These are phyloP conservation scores for Glomus cerebriforme DNA, from an alignment of 192 early-diverging fungal genomes.

Conservation along the genomic window DNA sequence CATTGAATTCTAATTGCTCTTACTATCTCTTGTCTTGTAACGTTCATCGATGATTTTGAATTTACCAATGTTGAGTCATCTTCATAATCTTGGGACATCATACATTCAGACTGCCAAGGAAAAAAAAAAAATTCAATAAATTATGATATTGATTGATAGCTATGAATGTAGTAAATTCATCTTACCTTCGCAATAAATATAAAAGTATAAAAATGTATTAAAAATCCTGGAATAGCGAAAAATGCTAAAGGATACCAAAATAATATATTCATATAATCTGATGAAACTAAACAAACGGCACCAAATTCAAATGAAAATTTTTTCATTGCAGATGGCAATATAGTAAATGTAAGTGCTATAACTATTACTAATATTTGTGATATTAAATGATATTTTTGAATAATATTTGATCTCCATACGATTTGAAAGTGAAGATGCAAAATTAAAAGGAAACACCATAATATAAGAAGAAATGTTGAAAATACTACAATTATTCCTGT, in stretches of 20 bases:
- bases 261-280: too few relatives aligned
- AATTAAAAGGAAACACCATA: slow-evolving; percentile 14
- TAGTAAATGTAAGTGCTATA: not conserved
- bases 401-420: slow-evolving; percentile 2
- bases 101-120: not conserved
- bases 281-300: slow-evolving; percentile 1
- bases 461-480: not conserved
- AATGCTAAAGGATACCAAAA: not conserved
- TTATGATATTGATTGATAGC: not conserved
- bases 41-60: not conserved
- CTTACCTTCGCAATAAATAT: not conserved
- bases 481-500: slow-evolving; percentile 1
- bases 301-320: slow-evolving; percentile 12
- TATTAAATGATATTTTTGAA: not conserved
- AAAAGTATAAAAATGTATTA: slow-evolving; percentile 8
- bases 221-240: not conserved
- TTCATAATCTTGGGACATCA: not conserved
- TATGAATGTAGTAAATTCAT: not conserved
- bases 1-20: slow-evolving; percentile 5
- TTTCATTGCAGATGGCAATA: not conserved
- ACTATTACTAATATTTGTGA: not conserved
- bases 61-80: not conserved
- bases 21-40: not conserved
- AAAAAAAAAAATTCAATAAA: not conserved
- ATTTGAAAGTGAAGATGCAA: slow-evolving; percentile 13